Percentiles rank a stretch among this genome's conserved stretches.
Evolutionary conservation across 2,329 filamentous ascomycete species (phyloP).

Genomic region (Cladosporium sp.): DNA sequence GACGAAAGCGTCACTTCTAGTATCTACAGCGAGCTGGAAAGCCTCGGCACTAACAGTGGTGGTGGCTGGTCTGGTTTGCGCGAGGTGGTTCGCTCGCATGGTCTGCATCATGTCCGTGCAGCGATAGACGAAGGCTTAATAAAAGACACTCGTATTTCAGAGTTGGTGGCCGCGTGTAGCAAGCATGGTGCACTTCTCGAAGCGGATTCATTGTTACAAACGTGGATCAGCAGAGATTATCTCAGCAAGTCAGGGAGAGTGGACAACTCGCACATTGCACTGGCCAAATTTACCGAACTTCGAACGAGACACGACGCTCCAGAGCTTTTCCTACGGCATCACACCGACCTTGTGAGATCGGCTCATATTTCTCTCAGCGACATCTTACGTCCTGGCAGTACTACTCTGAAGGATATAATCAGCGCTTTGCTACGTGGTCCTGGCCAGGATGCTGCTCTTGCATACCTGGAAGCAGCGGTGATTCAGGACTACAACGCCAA

Average conservation of each 20-base stretch:
- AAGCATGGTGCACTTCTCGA: slow-evolving; percentile 14
- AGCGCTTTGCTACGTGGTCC: slow-evolving; percentile 12
- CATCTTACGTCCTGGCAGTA: slow-evolving; percentile 3
- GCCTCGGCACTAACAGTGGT: slow-evolving; percentile 38
- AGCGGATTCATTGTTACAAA: slow-evolving; percentile 3
- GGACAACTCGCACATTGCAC: background rate
- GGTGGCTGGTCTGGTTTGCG: slow-evolving; percentile 45
- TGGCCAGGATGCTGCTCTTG: slow-evolving; percentile 10
- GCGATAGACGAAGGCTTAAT: slow-evolving; percentile 42
- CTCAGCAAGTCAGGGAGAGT: background rate
- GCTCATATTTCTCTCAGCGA: background rate
- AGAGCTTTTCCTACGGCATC: background rate
- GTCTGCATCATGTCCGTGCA: slow-evolving; percentile 40
- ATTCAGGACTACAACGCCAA: background rate
- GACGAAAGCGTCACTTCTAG: slow-evolving; percentile 41
- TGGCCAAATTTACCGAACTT: slow-evolving; percentile 8
- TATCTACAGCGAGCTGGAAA: slow-evolving; percentile 45
- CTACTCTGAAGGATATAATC: slow-evolving; percentile 12
- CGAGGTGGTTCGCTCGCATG: slow-evolving; percentile 46
- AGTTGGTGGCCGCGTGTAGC: slow-evolving; percentile 22
- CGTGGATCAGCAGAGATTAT: background rate
- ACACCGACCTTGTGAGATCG: background rate
- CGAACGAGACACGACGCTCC: slow-evolving; percentile 5
- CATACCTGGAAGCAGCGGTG: slow-evolving; percentile 5
- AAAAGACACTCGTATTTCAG: slow-evolving; percentile 17